Evolutionary conservation across 2,329 filamentous ascomycete genomes (phyloP).

Genomic region (Bipolaris oryzae): DNA sequence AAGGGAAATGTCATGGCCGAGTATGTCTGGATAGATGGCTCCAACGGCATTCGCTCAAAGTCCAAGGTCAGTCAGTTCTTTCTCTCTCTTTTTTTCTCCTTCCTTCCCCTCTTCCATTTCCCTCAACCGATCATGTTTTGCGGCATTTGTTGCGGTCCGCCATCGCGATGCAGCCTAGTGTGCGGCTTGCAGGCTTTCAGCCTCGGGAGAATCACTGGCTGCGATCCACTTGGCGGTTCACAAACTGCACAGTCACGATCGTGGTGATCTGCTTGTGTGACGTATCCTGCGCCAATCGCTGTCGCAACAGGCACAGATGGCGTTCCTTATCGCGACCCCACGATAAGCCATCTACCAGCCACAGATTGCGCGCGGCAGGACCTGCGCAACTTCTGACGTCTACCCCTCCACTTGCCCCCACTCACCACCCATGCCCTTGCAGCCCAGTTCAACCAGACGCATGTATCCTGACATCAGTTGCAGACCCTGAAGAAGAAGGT

Average conservation of each 20-base stretch:
- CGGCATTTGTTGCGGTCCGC: slow-evolving; percentile 16
- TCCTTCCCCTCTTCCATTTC: neutral
- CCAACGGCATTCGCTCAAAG: slow-evolving; percentile 87
- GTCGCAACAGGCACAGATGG: slow-evolving; percentile 17
- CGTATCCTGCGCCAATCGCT: slow-evolving; percentile 28
- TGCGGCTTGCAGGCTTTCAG: slow-evolving; percentile 5
- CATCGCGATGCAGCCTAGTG: slow-evolving; percentile 8
- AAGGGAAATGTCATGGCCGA: slow-evolving; percentile 88
- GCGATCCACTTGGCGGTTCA: slow-evolving; percentile 11
- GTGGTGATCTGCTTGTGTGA: slow-evolving; percentile 26
- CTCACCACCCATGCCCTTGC: slow-evolving; percentile 9
- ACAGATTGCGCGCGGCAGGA: slow-evolving; percentile 17
- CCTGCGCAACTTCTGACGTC: slow-evolving; percentile 16
- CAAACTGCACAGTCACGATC: slow-evolving; percentile 14
- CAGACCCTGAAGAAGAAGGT: slow-evolving; percentile 69
- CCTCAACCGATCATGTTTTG: neutral
- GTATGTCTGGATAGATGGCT: slow-evolving; percentile 94
- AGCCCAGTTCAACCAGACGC: slow-evolving; percentile 2
- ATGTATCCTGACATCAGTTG: slow-evolving; percentile 30
- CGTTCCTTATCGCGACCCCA: slow-evolving; percentile 38
- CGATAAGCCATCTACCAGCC: slow-evolving; percentile 35
- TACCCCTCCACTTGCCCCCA: slow-evolving; percentile 4
- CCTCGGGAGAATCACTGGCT: slow-evolving; percentile 6
- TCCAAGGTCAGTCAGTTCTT: slow-evolving; percentile 76
- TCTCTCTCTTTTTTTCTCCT: slow-evolving; percentile 13